Conservation (phyloP, 169 alveolate genomes). For the Eimeria praecox region DNA sequence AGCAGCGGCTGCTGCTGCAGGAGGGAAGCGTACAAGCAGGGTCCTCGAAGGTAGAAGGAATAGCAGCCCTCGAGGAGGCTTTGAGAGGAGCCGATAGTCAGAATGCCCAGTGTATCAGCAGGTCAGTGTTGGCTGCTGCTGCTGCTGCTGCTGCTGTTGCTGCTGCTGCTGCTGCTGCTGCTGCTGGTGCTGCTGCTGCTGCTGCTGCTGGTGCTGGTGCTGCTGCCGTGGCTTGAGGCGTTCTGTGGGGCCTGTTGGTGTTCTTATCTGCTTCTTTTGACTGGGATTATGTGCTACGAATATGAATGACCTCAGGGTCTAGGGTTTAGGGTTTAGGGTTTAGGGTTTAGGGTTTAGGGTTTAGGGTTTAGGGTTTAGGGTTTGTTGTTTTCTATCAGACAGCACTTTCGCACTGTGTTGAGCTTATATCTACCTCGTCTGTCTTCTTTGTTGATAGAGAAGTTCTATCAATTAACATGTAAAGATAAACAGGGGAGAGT, state of each 20-base stretch:
- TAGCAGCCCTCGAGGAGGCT: conserved; percentile 26
- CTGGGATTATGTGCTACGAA: neutral
- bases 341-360: neutral
- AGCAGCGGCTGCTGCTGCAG: too few species aligned
- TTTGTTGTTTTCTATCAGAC: conserved; percentile 11
- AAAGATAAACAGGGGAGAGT: conserved; percentile 54
- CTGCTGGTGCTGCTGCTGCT: conserved; percentile 9
- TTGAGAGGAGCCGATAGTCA: neutral
- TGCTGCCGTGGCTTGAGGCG: conserved; percentile 9
- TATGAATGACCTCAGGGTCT: too few species aligned
- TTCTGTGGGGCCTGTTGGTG: neutral
- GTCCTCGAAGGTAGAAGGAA: neutral
- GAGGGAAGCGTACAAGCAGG: neutral
- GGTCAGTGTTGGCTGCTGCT: neutral
- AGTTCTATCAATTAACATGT: conserved; percentile 46
- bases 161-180: conserved; percentile 12
- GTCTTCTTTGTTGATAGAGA: conserved; percentile 60
- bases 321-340: too few species aligned
- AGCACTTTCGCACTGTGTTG: conserved; percentile 73
- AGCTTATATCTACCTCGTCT: conserved; percentile 39
- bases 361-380: conserved; percentile 20
- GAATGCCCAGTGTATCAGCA: conserved; percentile 11
- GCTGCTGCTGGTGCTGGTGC: neutral
- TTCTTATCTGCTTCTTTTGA: neutral
- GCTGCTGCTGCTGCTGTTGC: conserved; percentile 19